Percentiles rank a stretch among this genome's conserved stretches.
Conservation (phyloP, 2,329 filamentous ascomycete species). For the Balansia obtecta region DNA sequence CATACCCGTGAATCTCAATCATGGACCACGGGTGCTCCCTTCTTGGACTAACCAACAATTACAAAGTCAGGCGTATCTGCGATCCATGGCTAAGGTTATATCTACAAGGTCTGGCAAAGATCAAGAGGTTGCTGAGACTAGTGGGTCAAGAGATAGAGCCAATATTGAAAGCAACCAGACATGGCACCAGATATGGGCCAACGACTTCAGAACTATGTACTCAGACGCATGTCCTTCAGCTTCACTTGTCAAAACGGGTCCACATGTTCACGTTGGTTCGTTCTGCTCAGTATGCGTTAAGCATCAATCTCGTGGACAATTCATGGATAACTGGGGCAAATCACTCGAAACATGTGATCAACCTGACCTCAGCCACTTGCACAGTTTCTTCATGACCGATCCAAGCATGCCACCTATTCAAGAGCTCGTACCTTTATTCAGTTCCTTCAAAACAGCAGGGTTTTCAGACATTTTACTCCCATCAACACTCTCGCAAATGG, state of each 20-base stretch:
- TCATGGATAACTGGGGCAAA: conserved; percentile 51
- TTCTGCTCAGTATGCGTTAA: conserved; percentile 52
- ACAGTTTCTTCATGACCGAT: conserved; percentile 59
- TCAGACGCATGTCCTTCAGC: conserved; percentile 46
- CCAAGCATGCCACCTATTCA: conserved; percentile 49
- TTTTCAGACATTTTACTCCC: conserved; percentile 72
- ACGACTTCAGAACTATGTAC: conserved; percentile 28
- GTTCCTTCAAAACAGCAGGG: conserved; percentile 56
- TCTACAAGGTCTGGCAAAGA: conserved; percentile 13
- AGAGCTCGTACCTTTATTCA: conserved; percentile 62
- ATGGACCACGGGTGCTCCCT: conserved; percentile 23
- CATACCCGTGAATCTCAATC: conserved; percentile 65
- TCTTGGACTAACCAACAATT: conserved; percentile 46
- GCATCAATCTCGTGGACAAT: conserved; percentile 54
- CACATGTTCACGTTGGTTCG: conserved; percentile 50
- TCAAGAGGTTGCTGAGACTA: background rate
- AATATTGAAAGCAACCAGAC: background rate
- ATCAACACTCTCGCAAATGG: conserved; percentile 28
- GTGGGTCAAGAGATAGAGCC: background rate
- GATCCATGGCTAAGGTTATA: conserved; percentile 17
- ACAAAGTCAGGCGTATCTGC: conserved; percentile 11
- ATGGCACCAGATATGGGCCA: conserved; percentile 6
- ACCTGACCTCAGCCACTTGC: conserved; percentile 60
- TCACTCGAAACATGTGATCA: conserved; percentile 63
- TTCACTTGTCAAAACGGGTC: conserved; percentile 45